Evolutionary conservation across 2,329 filamentous ascomycete genomes (phyloP).

Genomic region (Aspergillus ochraceus): DNA sequence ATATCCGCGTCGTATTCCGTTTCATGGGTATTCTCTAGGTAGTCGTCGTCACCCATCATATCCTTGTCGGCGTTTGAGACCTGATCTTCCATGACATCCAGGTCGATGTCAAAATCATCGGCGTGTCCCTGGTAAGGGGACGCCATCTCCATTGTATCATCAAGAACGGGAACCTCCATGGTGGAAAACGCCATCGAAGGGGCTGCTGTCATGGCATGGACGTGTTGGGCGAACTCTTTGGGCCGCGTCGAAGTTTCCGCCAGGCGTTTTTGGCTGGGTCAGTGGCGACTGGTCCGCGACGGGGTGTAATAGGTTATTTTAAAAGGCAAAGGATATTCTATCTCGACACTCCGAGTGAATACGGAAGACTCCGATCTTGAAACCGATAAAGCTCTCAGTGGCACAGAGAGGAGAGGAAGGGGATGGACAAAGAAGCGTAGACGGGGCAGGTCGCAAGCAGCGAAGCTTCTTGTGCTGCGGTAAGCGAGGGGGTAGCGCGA

Average conservation of each 20-base stretch:
- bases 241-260: conserved; percentile 20
- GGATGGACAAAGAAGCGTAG: neutral
- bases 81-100: conserved; percentile 58
- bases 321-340: neutral
- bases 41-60: conserved; percentile 44
- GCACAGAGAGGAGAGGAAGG: neutral
- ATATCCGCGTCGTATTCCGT: conserved; percentile 48
- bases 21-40: conserved; percentile 29
- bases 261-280: conserved; percentile 14
- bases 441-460: conserved; percentile 12
- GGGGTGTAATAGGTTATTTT: neutral
- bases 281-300: neutral
- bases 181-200: conserved; percentile 29
- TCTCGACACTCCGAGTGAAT: neutral
- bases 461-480: conserved; percentile 25
- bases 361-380: neutral
- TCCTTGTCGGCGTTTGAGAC: conserved; percentile 57
- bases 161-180: conserved; percentile 40
- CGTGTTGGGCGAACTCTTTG: conserved; percentile 12
- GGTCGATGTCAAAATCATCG: conserved; percentile 60
- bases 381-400: neutral
- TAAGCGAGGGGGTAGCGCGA: conserved; percentile 40
- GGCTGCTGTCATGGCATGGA: conserved; percentile 35
- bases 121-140: conserved; percentile 42
- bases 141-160: conserved; percentile 48